Percentiles rank a stretch among this genome's conserved stretches.
phyloP scores from a whole-genome alignment of 1,139 yeast genomes.

The Pneumocystis jirovecii region DNA sequence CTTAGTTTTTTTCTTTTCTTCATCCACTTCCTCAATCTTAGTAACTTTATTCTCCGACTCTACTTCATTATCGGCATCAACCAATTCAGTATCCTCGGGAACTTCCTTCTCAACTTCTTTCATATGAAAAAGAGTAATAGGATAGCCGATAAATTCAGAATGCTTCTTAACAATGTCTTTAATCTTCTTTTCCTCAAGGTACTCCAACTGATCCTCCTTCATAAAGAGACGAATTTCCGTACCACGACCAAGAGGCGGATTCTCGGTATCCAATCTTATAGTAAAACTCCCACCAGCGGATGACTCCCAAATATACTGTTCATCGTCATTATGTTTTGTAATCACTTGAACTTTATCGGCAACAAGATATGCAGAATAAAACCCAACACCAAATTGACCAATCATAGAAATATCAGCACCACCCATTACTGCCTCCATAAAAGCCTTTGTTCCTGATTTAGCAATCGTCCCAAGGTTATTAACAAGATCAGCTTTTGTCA shows the following conservation, averaged over 20 bases:
- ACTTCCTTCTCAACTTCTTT: slow-evolving; percentile 97
- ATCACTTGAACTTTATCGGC: slow-evolving; percentile 98
- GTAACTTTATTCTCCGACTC: slow-evolving; percentile 41
- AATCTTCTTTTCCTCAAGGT: slow-evolving; percentile 97
- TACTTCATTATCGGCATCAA: slow-evolving; percentile 32
- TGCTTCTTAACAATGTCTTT: slow-evolving; percentile 99
- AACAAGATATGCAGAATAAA: slow-evolving; percentile 97
- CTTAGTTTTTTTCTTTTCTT: slow-evolving; percentile 57
- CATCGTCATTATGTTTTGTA: slow-evolving; percentile 97
- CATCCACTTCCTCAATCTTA: slow-evolving; percentile 57
- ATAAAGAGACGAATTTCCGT: slow-evolving; percentile 85
- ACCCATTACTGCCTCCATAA: slow-evolving; percentile 98
- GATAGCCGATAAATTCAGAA: slow-evolving; percentile 98
- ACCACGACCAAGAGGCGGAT: slow-evolving; percentile 70
- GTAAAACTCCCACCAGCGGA: slow-evolving; percentile 99
- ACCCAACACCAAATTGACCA: slow-evolving; percentile 99
- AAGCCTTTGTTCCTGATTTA: slow-evolving; percentile 98
- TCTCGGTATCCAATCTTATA: slow-evolving; percentile 64
- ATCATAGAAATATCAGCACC: slow-evolving; percentile 99
- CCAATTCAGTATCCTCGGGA: slow-evolving; percentile 45
- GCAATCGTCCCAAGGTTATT: slow-evolving; percentile 99
- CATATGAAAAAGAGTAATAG: slow-evolving; percentile 95
- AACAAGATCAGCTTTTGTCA: slow-evolving; percentile 98
- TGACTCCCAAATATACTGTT: slow-evolving; percentile 99
- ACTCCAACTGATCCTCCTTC: slow-evolving; percentile 98